Evolutionary conservation across 1,139 yeast species (phyloP).

Genomic region (Candida dubliniensis): DNA sequence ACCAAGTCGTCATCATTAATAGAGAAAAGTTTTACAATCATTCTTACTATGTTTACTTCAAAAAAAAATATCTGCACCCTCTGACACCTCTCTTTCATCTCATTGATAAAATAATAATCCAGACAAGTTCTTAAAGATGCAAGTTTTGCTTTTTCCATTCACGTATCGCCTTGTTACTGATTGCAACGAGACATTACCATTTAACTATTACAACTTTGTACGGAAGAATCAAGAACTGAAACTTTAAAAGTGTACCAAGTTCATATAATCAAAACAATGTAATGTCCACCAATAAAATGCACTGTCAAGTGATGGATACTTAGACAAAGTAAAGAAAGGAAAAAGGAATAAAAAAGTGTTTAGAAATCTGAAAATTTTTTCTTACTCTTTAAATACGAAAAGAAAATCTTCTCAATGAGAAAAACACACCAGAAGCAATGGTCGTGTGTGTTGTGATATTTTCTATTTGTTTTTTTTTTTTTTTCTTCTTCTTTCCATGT

Average conservation of each 20-base stretch:
- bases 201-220: conserved; percentile 7
- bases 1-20: no score
- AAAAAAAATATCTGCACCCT: conserved; percentile 39
- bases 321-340: conserved; percentile 46
- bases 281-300: conserved; percentile 32
- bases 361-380: conserved; percentile 2
- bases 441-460: neutral
- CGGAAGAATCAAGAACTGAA: conserved; percentile 26
- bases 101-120: conserved; percentile 25
- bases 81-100: conserved; percentile 58
- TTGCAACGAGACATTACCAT: conserved; percentile 12
- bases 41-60: neutral
- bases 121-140: conserved; percentile 55
- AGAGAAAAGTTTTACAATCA: neutral
- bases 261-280: conserved; percentile 4
- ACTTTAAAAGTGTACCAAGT: conserved; percentile 6
- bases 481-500: neutral
- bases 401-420: neutral
- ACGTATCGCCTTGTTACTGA: conserved; percentile 44
- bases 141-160: conserved; percentile 45
- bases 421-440: neutral
- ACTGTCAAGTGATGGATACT: conserved; percentile 56
- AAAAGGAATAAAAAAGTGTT: conserved; percentile 10
- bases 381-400: conserved; percentile 6
- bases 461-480: conserved; percentile 1